phyloP scores from a whole-genome alignment of 2,329 filamentous ascomycete genomes.

The Aspergillus neoniger region DNA sequence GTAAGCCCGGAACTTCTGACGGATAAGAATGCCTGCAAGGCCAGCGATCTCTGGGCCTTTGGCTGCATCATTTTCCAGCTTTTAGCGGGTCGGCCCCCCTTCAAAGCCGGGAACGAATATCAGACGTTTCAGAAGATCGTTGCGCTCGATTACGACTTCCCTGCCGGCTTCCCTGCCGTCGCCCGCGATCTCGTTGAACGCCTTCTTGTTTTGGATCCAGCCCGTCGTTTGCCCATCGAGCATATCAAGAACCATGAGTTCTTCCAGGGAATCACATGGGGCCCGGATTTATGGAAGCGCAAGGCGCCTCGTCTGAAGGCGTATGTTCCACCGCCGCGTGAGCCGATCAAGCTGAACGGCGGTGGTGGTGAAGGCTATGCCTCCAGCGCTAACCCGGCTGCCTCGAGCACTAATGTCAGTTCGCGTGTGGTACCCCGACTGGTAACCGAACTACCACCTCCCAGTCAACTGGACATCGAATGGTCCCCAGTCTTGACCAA shows the following conservation, averaged over 20 bases:
- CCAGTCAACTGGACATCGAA: constrained; percentile 94
- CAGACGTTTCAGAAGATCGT: constrained; percentile 99
- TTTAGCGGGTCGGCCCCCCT: constrained; percentile 90
- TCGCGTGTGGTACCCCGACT: constrained; percentile 71
- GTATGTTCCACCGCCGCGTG: constrained; percentile 74
- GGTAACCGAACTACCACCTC: constrained; percentile 94
- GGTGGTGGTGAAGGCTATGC: constrained; percentile 43
- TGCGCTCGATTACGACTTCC: constrained; percentile 89
- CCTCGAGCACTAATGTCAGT: constrained; percentile 45
- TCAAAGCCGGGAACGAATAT: constrained; percentile 95
- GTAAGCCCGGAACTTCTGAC: constrained; percentile 96
- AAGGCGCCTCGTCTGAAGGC: constrained; percentile 85
- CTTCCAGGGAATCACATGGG: constrained; percentile 84
- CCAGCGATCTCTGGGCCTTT: constrained; percentile 97
- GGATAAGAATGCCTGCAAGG: constrained; percentile 95
- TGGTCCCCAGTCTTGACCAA: constrained; percentile 95
- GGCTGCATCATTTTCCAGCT: constrained; percentile 98
- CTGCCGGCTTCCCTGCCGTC: constrained; percentile 78
- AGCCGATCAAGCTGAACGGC: constrained; percentile 74
- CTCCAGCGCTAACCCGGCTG: constrained; percentile 44
- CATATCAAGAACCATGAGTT: constrained; percentile 97
- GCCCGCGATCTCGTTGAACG: constrained; percentile 89
- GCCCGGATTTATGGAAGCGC: constrained; percentile 80
- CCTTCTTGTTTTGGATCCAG: constrained; percentile 83
- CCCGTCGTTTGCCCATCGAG: constrained; percentile 81